phyloP scores from a whole-genome alignment of 1,139 yeast species.

The Yamadazyma pseudoaaseri region DNA sequence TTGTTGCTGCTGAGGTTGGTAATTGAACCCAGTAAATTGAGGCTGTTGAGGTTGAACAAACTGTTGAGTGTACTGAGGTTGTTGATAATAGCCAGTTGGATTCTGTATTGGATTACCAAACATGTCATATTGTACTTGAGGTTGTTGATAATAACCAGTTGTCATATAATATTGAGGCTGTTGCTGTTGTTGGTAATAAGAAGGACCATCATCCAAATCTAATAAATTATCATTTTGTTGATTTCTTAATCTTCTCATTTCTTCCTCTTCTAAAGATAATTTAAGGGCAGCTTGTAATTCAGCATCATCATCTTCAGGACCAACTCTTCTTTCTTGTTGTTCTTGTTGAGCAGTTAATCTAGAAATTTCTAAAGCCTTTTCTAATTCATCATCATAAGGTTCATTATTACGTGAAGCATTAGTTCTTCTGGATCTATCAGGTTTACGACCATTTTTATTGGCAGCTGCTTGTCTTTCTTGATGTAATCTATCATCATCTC shows the following conservation, averaged over 20 bases:
- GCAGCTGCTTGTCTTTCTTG: conserved; percentile 63
- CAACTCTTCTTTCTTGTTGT: conserved; percentile 17
- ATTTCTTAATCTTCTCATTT: conserved; percentile 56
- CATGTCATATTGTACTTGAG: conserved; percentile 52
- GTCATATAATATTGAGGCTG: conserved; percentile 33
- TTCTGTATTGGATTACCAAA: conserved; percentile 76
- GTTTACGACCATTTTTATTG: conserved; percentile 12
- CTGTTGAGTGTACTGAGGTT: conserved; percentile 25
- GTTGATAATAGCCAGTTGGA: conserved; percentile 48
- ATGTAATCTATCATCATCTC: conserved; percentile 80
- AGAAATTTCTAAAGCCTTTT: conserved; percentile 80
- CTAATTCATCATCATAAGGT: conserved; percentile 81
- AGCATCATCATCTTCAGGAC: conserved; percentile 54
- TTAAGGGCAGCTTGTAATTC: conserved; percentile 80
- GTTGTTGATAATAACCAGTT: conserved; percentile 25
- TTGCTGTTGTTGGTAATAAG: conserved; percentile 28
- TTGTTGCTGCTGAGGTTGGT: conserved; percentile 26
- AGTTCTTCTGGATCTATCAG: conserved; percentile 17
- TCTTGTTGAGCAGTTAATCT: conserved; percentile 86
- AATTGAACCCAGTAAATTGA: conserved; percentile 18
- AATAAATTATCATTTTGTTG: conserved; percentile 51
- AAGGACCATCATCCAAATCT: conserved; percentile 48
- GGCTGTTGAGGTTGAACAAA: conserved; percentile 22
- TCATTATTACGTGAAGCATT: conserved; percentile 15
- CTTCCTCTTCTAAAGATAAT: conserved; percentile 87